Evolutionary conservation across 176 grass and related monocot genomes (phyloP).

Genomic region (Melocanna baccifera): DNA sequence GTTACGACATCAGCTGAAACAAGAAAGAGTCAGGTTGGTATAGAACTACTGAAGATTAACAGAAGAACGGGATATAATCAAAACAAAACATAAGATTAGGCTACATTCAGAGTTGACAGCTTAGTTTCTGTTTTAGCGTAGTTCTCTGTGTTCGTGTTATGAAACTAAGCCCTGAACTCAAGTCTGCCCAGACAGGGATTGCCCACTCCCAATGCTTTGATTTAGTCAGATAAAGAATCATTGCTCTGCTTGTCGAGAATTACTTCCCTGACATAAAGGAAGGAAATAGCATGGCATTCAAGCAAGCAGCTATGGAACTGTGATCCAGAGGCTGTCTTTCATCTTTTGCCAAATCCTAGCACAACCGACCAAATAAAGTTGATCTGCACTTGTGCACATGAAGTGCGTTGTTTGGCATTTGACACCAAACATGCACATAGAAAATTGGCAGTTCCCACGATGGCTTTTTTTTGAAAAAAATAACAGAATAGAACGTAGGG

Average conservation of each 20-base stretch:
- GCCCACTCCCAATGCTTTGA: background rate
- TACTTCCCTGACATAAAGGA: background rate
- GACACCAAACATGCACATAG: background rate
- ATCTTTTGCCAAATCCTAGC: background rate
- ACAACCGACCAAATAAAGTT: background rate
- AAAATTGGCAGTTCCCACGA: background rate
- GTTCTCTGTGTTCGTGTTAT: background rate
- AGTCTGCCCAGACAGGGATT: background rate
- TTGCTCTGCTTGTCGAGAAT: background rate
- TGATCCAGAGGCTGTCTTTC: background rate
- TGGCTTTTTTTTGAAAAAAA: background rate
- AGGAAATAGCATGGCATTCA: background rate
- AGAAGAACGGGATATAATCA: background rate
- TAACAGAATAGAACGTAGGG: background rate
- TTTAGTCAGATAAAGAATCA: background rate
- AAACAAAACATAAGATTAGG: background rate
- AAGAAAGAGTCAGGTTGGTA: background rate
- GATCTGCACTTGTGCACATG: background rate
- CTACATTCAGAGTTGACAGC: background rate
- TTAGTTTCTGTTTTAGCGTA: background rate
- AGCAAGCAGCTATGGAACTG: background rate
- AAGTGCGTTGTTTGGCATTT: conserved; percentile 9
- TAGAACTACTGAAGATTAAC: background rate
- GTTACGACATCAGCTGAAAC: conserved; percentile 44
- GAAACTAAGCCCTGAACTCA: background rate